Evolutionary conservation across 2,329 filamentous ascomycete species (phyloP), one percentile per base, ranked within the genome.

Genomic region (Aulographum hederae): DNA sequence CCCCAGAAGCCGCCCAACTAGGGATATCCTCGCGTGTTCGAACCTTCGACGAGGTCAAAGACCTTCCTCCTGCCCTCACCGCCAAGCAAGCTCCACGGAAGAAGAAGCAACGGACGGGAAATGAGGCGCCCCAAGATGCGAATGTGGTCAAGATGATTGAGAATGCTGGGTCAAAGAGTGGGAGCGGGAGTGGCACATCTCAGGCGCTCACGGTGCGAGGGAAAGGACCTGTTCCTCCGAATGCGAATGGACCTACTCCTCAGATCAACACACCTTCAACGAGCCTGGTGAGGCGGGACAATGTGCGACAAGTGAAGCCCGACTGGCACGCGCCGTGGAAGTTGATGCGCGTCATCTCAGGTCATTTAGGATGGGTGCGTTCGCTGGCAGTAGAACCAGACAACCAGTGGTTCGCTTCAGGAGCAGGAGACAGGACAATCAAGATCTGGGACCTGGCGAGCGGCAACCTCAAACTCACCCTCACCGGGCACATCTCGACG

Each of bases 261-360:
- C 61, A 61, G 39, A 53, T 56, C 31, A 54, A 67, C 32, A 53
- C 21, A 12, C 32, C 60, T 12, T 61, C 61, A 2, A 63, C 62
- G 35, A 71, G 69, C 41, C 51, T 78, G 34, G 67, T 78, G 13
- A 60, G 71, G 35, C 65, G 71, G 42, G 69, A 73, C 26, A 69
- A 67, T 12, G 67, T 75, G 33, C 61, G 69, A 42, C 73, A 76
- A 43, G 63, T 73, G 35, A 82, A 76, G 51, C 91, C 91, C 1
- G 78, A 94, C 36, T 98, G 89, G 89, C 89, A 98, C 52, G 72
- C 85, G 38, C 91, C 91, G 10, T 98, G 91, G 89, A 95, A 94
- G 66, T 65, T 95, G 37, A 91, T 93, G 78, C 73, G 89, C 38
- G 91, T 98, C 38, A 93, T 98, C 41, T 93, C 84, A 1, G 89